These are phyloP conservation scores for Liquidambar formosana DNA, from an alignment of 164 flowering plant species.

Conservation along the genomic window DNA sequence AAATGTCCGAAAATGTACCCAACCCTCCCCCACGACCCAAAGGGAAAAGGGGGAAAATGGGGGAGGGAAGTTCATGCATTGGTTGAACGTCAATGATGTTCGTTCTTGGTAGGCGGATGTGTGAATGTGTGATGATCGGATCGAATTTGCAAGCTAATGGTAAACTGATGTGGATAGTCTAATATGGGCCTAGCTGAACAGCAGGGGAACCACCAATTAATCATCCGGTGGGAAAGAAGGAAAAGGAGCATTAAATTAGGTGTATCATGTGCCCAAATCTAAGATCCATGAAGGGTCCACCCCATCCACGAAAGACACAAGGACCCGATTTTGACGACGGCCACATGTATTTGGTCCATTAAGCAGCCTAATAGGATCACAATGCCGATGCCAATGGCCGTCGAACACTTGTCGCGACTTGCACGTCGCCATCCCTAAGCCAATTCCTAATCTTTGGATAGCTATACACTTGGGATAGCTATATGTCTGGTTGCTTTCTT, in stretches of 20 bases:
- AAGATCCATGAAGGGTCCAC: conserved; percentile 19
- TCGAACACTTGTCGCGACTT: conserved; percentile 8
- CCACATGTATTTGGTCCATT: conserved; percentile 14
- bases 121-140: too few species aligned
- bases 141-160: too few species aligned
- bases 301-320: not conserved
- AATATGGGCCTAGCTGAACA: not conserved
- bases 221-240: not conserved
- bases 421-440: not conserved
- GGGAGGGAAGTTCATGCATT: too few species aligned
- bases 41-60: too few species aligned
- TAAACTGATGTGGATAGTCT: too few species aligned
- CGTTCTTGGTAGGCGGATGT: too few species aligned
- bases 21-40: too few species aligned
- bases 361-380: not conserved
- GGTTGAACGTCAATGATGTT: too few species aligned
- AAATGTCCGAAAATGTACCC: too few species aligned
- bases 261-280: conserved; percentile 10
- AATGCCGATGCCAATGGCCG: not conserved
- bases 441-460: not conserved
- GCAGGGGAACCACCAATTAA: not conserved
- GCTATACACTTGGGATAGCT: conserved; percentile 13
- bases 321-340: not conserved
- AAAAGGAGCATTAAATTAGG: not conserved
- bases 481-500: conserved; percentile 43